phyloP scores from a whole-genome alignment of 768 basidiomycete genomes.

The Pleurotus pulmonarius region DNA sequence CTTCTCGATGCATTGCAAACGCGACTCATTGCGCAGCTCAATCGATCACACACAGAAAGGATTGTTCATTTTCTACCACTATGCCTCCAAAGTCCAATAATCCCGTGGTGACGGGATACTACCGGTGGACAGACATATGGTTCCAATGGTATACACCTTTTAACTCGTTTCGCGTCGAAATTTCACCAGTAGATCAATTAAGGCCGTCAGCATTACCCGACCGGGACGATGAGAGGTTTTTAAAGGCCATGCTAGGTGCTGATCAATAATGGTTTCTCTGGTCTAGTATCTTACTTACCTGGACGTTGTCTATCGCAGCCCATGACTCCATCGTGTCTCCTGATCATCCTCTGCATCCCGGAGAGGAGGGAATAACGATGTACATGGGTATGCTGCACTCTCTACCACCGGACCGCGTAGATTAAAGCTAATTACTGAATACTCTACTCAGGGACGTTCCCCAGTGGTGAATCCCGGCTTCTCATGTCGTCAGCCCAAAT shows the following conservation, averaged over 20 bases:
- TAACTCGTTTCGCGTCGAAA: not conserved
- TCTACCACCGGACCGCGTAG: not conserved
- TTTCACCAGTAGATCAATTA: slow-evolving; percentile 4
- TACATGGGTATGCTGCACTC: slow-evolving; percentile 50
- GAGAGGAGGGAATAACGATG: slow-evolving; percentile 64
- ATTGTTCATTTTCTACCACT: not conserved
- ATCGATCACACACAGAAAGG: not conserved
- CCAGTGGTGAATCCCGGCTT: slow-evolving; percentile 72
- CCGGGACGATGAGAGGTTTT: slow-evolving; percentile 50
- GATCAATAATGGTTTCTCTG: not conserved
- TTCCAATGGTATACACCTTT: slow-evolving; percentile 58
- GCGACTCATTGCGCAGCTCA: not conserved
- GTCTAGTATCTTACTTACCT: not conserved
- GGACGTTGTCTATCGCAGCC: slow-evolving; percentile 24
- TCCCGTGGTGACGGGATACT: slow-evolving; percentile 64
- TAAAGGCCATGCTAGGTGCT: slow-evolving; percentile 66
- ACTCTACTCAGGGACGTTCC: slow-evolving; percentile 49
- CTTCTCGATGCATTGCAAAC: not conserved
- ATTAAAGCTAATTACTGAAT: not conserved
- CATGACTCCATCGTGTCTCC: slow-evolving; percentile 67
- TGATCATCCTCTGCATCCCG: slow-evolving; percentile 66
- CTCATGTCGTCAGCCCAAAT: slow-evolving; percentile 82
- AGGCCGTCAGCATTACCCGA: slow-evolving; percentile 61
- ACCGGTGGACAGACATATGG: slow-evolving; percentile 83
- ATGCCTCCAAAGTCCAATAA: slow-evolving; percentile 15